Base-by-base conservation (phyloP, 768 basidiomycete species). In the Lentinus tigrinus region DNA sequence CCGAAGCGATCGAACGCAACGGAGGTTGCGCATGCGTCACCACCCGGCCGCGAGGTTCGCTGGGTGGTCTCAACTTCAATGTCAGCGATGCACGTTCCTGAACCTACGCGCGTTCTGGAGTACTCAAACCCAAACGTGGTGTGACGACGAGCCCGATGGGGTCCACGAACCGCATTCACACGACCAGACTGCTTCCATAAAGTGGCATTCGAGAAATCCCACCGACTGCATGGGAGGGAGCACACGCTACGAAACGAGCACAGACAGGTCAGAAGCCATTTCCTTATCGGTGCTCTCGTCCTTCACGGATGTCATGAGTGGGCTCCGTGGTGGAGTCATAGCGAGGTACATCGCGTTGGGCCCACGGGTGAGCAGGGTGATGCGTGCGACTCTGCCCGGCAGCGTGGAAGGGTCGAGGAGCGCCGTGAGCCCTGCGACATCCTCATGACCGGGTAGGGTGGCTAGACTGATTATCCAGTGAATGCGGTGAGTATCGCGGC, bases 361-460 rank as follows among this genome's bases (percentile, higher is more conserved):
- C 34, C 68, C 68, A 3, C 53, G 60, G 34, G 68, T 69, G 52
- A 68, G 62, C 40, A 69, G 59, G 40, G 66, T 68, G 47, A 68
- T 68, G 42, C 67, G 64, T 37, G 67, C 64, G 19, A 63, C 60
- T 16, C 57, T 40, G 26, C 69, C 73, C 9, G 63, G 40, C 17
- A 72, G 57, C 17, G 68, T 73, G 37, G 61, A 52, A 8, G 73
- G 73, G 52, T 74, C 69, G 28, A 73, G 63, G 37, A 73, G 57
- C 24, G 63, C 68, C 31, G 59, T 60, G 36, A 74, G 44, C 9
- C 69, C 71, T n/a, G 66, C 70, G 14, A 67, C 36, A 47, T 70
- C 70, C 47, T 73, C 73, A 43, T 72, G 68, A n/a, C 70, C 73
- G 2, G 72, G 72, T 21, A 73, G 59, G 13, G 72, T 74, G 24